A percentile compares a stretch with the other conserved stretches of the same genome.
Evolutionary conservation across 2,329 filamentous ascomycete species (phyloP).

Genomic region (Fusarium brevicatenulatum): DNA sequence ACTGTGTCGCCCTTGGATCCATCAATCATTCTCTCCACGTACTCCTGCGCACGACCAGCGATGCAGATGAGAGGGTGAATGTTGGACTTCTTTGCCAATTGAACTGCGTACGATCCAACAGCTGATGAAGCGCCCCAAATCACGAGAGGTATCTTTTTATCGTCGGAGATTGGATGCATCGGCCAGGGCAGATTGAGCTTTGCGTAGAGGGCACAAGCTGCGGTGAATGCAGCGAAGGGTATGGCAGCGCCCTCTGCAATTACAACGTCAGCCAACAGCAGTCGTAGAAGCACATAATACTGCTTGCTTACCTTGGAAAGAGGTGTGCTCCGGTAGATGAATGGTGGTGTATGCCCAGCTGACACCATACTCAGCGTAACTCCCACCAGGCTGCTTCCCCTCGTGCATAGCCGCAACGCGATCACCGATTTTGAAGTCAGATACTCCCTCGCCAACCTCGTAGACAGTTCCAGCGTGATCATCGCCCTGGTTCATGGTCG

Average conservation of each 20-base stretch:
- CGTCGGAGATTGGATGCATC: not conserved
- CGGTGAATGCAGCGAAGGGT: constrained; percentile 18
- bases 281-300: accelerated
- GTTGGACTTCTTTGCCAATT: constrained; percentile 19
- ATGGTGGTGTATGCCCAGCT: constrained; percentile 25
- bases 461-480: constrained; percentile 15
- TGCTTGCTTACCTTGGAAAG: not conserved
- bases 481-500: constrained; percentile 19
- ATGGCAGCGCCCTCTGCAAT: constrained; percentile 9
- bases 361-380: constrained; percentile 29
- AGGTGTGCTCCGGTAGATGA: constrained; percentile 4
- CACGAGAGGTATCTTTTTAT: not conserved
- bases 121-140: constrained; percentile 32
- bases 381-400: constrained; percentile 16
- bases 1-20: constrained; percentile 18
- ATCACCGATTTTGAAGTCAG: constrained; percentile 24
- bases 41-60: constrained; percentile 18
- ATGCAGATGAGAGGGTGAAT: constrained; percentile 30
- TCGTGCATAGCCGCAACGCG: constrained; percentile 31
- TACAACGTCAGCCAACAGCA: not conserved
- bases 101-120: constrained; percentile 21
- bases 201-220: constrained; percentile 15
- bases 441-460: constrained; percentile 13
- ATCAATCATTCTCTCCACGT: constrained; percentile 20
- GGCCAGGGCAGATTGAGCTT: constrained; percentile 8